phyloP scores from a whole-genome alignment of 1,284 basidiomycete genomes.

The Ceratobasidium sp. region DNA sequence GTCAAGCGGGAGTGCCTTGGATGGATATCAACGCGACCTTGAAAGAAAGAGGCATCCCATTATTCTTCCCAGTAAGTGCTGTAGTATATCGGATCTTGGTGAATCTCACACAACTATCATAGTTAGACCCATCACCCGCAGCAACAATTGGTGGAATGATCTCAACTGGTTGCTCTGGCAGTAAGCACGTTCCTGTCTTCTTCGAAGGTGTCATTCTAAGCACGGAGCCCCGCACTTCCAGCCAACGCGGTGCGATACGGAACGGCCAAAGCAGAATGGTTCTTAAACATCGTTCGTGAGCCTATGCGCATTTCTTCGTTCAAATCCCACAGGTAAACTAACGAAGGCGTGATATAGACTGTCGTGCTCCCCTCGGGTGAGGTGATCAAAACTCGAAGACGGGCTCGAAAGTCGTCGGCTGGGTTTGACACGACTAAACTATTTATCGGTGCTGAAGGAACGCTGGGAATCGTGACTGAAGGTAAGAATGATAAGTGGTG shows the following conservation, averaged over 20 bases:
- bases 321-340: background rate
- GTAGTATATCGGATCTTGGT: background rate
- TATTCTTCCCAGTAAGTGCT: constrained; percentile 85
- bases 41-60: constrained; percentile 72
- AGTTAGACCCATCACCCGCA: constrained; percentile 80
- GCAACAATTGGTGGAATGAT: constrained; percentile 95
- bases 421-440: constrained; percentile 92
- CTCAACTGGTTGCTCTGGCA: constrained; percentile 82
- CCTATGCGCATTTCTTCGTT: background rate
- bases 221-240: constrained; percentile 52
- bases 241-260: constrained; percentile 92
- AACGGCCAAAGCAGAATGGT: constrained; percentile 86
- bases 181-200: constrained; percentile 57
- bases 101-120: background rate
- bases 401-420: constrained; percentile 89
- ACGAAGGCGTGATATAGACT: constrained; percentile 62
- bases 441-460: constrained; percentile 95
- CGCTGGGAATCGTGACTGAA: constrained; percentile 92
- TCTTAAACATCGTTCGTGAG: constrained; percentile 74
- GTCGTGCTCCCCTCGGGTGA: constrained; percentile 91
- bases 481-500: constrained; percentile 56
- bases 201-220: background rate
- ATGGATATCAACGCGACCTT: constrained; percentile 85
- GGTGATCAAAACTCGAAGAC: constrained; percentile 89
- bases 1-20: constrained; percentile 87